phyloP scores from a whole-genome alignment of 108 stramenopile species.

The Licmophora abbreviata region DNA sequence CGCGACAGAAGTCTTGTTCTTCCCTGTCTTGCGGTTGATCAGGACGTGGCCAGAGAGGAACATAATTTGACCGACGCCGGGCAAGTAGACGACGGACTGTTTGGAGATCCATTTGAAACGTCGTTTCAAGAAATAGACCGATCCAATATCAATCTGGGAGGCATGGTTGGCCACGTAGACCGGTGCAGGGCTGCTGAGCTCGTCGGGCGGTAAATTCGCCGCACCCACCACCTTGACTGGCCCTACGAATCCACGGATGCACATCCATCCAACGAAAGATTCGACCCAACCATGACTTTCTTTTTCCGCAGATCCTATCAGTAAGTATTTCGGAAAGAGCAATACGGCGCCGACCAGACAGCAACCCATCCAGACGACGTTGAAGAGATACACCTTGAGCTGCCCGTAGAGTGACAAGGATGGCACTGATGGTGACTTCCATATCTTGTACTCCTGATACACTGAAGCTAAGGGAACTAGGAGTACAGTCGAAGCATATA shows the following conservation, averaged over 20 bases:
- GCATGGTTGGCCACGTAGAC: slow-evolving; percentile 75
- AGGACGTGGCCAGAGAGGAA: slow-evolving; percentile 56
- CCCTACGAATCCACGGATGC: slow-evolving; percentile 25
- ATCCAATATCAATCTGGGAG: slow-evolving; percentile 68
- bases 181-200: slow-evolving; percentile 36
- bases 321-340: slow-evolving; percentile 30
- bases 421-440: slow-evolving; percentile 42
- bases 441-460: slow-evolving; percentile 69
- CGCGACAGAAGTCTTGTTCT: slow-evolving; percentile 35
- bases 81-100: slow-evolving; percentile 47
- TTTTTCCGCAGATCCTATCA: slow-evolving; percentile 15
- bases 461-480: slow-evolving; percentile 14
- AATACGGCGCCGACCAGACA: slow-evolving; percentile 41
- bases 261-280: not conserved
- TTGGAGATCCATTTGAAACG: slow-evolving; percentile 79
- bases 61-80: slow-evolving; percentile 74
- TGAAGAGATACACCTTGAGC: slow-evolving; percentile 56
- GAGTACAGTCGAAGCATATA: no score
- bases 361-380: slow-evolving; percentile 54
- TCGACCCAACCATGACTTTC: slow-evolving; percentile 5
- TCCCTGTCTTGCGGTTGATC: slow-evolving; percentile 48
- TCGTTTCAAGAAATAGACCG: slow-evolving; percentile 44
- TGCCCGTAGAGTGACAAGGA: slow-evolving; percentile 40
- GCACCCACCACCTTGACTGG: slow-evolving; percentile 43
- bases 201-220: slow-evolving; percentile 43